Evolutionary conservation across 768 basidiomycete genomes (phyloP), one percentile per base, ranked within the genome.

Genomic region (Rhodosporidiobolus sp.): DNA sequence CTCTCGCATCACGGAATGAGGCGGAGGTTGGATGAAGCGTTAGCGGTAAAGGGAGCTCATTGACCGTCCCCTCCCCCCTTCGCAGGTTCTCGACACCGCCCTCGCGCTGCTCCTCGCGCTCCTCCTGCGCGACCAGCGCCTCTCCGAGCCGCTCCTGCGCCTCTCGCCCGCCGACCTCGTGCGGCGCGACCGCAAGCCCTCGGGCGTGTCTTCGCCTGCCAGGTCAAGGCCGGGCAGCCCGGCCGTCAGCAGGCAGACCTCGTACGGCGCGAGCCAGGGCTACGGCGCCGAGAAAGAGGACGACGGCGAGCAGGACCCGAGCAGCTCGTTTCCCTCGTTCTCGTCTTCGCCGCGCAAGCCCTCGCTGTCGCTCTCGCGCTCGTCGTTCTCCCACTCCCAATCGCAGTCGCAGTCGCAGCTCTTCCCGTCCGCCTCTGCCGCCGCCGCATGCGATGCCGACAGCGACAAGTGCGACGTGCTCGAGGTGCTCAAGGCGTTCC

Each of bases 141-240:
- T 75, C 28, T 62, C 49, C 22, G 74, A 75, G 35, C 70, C 70
- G 4, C 67, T 75, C 26, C 59, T 69, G 43, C 63, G 70, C 19
- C 45, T 75, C 14, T 35, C 58, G 14, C 35, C 73, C 1, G 32
- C 56, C 20, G 71, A 72, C 66, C 43, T 72, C 34, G 4, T 14
- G 10, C 38, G 19, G 30, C 19, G 60, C 22, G 0, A 9, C 26
- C 5, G 28, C 19, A 16, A 22, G 30, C 4, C 24, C 22, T 1
- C 50, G 4, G 17, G 12, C 6, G 4, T 14, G 14, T 6, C 53
- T 12, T 6, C 50, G 9, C 9, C 52, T n/a, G 20, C 19, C 46
- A 24, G 38, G 7, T 32, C n/a, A 12, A 49, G 28, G 38, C 30
- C 14, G 38, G 38, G 38, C 38, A 43, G 38, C 38, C 38, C 43